Percentiles rank a stretch among this genome's conserved stretches.
Conservation (phyloP, 1,284 basidiomycete species). For the Mycosarcoma mackinlayi region DNA sequence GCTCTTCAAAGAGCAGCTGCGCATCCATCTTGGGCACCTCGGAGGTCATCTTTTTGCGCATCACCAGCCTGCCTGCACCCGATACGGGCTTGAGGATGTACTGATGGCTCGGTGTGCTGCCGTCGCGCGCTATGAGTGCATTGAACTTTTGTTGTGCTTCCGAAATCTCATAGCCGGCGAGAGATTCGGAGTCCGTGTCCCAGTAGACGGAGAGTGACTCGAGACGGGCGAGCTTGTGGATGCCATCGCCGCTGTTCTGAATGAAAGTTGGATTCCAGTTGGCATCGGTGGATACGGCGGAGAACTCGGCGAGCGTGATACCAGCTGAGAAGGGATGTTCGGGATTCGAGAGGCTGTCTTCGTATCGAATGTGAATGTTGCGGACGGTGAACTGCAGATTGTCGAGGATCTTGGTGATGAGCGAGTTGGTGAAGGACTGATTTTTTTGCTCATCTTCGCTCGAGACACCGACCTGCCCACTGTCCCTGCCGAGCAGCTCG, state of each 20-base stretch:
- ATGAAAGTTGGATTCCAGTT: slow-evolving; percentile 95
- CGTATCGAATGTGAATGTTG: slow-evolving; percentile 79
- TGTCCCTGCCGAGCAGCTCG: slow-evolving; percentile 76
- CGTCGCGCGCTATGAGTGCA: slow-evolving; percentile 72
- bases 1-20: slow-evolving; percentile 90
- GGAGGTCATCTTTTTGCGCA: slow-evolving; percentile 79
- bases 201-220: slow-evolving; percentile 93
- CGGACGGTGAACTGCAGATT: slow-evolving; percentile 92
- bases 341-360: slow-evolving; percentile 92
- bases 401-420: slow-evolving; percentile 92
- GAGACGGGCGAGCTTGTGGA: slow-evolving; percentile 92
- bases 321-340: slow-evolving; percentile 97
- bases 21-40: slow-evolving; percentile 83
- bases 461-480: slow-evolving; percentile 40
- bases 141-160: slow-evolving; percentile 84
- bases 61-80: slow-evolving; percentile 87
- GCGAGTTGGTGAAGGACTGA: slow-evolving; percentile 83
- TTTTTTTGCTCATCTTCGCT: slow-evolving; percentile 78
- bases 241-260: slow-evolving; percentile 84
- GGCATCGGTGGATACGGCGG: slow-evolving; percentile 90
- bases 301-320: slow-evolving; percentile 89
- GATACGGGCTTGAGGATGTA: slow-evolving; percentile 96
- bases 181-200: slow-evolving; percentile 87
- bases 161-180: slow-evolving; percentile 75
- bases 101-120: slow-evolving; percentile 75